These are phyloP conservation scores for Drechslerella coelobrocha DNA, from an alignment of 2,329 filamentous ascomycete species.

Conservation along the genomic window DNA sequence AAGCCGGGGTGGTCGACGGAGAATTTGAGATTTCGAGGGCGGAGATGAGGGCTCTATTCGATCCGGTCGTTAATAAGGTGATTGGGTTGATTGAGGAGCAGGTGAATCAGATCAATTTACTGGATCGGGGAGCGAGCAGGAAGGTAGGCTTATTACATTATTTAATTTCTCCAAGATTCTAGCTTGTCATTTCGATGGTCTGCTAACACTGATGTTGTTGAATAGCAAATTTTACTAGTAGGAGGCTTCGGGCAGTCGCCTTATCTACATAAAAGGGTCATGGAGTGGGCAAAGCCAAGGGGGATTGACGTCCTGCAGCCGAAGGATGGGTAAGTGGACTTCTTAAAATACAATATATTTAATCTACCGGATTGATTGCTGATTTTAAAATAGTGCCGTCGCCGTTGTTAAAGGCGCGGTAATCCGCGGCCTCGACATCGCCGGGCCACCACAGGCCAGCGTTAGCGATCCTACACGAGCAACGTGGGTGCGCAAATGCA, in stretches of 20 bases:
- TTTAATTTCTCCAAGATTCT: neutral
- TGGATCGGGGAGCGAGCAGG: conserved; percentile 13
- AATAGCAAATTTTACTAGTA: conserved; percentile 43
- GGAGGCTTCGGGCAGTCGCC: conserved; percentile 46
- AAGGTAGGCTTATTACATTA: conserved; percentile 13
- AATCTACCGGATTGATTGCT: neutral
- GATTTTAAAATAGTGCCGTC: conserved; percentile 9
- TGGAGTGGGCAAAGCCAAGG: conserved; percentile 38
- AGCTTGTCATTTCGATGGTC: too few relatives aligned
- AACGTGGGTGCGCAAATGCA: conserved; percentile 49
- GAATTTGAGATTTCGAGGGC: conserved; percentile 42
- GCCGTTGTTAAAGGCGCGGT: conserved; percentile 51
- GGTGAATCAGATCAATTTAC: conserved; percentile 27
- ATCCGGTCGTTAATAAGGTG: conserved; percentile 31
- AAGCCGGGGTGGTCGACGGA: conserved; percentile 38
- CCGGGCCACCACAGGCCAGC: conserved; percentile 24
- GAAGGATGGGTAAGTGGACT: conserved; percentile 32
- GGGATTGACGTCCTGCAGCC: conserved; percentile 39
- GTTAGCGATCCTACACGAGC: conserved; percentile 26
- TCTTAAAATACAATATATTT: too few relatives aligned
- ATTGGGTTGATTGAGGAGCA: conserved; percentile 47
- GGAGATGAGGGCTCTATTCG: conserved; percentile 41
- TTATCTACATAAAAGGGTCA: conserved; percentile 36
- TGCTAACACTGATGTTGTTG: conserved; percentile 5
- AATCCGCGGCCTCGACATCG: conserved; percentile 51